Percentiles rank a stretch among this genome's conserved stretches.
Evolutionary conservation across 164 flowering plant species (phyloP).

Genomic region (Stephania japonica): DNA sequence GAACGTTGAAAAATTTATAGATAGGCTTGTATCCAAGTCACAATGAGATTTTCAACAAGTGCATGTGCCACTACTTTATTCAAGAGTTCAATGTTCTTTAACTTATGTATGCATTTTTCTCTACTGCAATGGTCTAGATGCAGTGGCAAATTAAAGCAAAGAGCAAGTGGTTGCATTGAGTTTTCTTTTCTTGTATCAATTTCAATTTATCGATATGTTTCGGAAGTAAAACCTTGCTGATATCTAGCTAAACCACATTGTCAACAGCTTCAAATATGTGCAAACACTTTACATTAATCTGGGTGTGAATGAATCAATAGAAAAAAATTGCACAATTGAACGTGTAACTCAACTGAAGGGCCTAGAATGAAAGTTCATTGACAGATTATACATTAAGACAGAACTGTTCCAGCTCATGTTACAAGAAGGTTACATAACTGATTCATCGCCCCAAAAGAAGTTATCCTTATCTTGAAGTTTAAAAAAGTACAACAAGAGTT

Average conservation of each 20-base stretch:
- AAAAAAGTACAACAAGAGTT: slow-evolving; percentile 1
- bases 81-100: not conserved
- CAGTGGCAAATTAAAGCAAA: not conserved
- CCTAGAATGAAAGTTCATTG: not conserved
- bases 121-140: no score
- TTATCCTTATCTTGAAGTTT: slow-evolving; percentile 6
- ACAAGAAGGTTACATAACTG: slow-evolving; percentile 6
- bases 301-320: not conserved
- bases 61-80: not conserved
- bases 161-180: not conserved
- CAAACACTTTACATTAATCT: not conserved
- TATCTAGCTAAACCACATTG: not conserved
- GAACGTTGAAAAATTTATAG: slow-evolving; percentile 35
- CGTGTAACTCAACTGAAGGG: not conserved
- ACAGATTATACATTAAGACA: not conserved
- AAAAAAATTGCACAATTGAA: not conserved
- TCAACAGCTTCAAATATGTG: not conserved
- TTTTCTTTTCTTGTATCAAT: not conserved
- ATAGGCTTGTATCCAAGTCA: slow-evolving; percentile 8
- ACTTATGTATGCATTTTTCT: not conserved
- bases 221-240: not conserved
- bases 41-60: not conserved
- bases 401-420: slow-evolving; percentile 11
- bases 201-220: not conserved
- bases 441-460: not conserved